These are phyloP conservation scores for Ganoderma multipileum DNA, from an alignment of 1,284 basidiomycete species.

Conservation along the genomic window DNA sequence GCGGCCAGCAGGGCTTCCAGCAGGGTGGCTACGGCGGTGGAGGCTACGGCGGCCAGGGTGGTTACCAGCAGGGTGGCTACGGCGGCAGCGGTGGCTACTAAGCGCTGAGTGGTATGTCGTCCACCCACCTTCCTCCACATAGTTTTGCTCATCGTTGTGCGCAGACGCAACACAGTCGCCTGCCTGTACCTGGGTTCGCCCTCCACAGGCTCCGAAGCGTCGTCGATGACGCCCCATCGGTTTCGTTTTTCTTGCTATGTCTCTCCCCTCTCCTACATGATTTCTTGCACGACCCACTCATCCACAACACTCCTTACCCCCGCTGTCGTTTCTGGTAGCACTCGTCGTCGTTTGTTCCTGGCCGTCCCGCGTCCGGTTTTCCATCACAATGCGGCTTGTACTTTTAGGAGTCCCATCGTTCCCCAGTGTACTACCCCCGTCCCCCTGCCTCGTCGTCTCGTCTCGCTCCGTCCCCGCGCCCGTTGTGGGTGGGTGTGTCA, in stretches of 20 bases:
- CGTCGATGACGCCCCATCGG: background rate
- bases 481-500: conserved; percentile 40
- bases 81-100: conserved; percentile 30
- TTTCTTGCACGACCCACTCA: conserved; percentile 43
- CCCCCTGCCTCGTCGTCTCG: conserved; percentile 10
- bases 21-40: conserved; percentile 34
- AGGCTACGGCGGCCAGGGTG: conserved; percentile 26
- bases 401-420: conserved; percentile 43
- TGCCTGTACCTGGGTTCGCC: background rate
- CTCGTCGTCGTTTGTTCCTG: conserved; percentile 48
- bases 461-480: conserved; percentile 24
- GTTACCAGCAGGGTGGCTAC: conserved; percentile 36
- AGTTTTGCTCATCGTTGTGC: background rate
- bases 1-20: conserved; percentile 27
- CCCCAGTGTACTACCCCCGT: conserved; percentile 31
- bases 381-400: conserved; percentile 50
- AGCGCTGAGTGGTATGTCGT: conserved; percentile 21
- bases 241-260: conserved; percentile 13
- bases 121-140: background rate
- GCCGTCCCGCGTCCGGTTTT: conserved; percentile 43
- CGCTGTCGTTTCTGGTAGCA: conserved; percentile 45
- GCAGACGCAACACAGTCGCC: background rate
- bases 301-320: conserved; percentile 45
- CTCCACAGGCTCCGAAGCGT: background rate
- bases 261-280: conserved; percentile 27